These are phyloP conservation scores for Suillus alpinus DNA, from an alignment of 768 basidiomycete species.

Conservation along the genomic window DNA sequence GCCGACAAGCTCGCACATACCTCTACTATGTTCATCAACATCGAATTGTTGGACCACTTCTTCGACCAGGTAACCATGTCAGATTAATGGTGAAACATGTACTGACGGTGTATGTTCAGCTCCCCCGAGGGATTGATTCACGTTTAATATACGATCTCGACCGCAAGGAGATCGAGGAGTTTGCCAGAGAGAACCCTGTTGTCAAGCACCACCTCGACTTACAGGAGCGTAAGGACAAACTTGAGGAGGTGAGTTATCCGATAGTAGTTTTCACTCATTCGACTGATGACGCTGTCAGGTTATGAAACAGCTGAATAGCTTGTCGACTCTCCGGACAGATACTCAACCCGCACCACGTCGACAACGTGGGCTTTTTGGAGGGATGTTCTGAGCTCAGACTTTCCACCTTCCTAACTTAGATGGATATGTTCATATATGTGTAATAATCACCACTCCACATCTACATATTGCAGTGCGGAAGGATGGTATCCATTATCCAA, in stretches of 20 bases:
- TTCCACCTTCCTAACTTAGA: constrained; percentile 1
- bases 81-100: background rate
- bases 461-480: background rate
- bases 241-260: constrained; percentile 72
- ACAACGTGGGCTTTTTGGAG: constrained; percentile 76
- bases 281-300: constrained; percentile 48
- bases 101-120: constrained; percentile 45
- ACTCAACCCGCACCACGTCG: constrained; percentile 70
- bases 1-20: constrained; percentile 96
- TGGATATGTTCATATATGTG: constrained; percentile 12
- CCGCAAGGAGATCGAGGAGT: constrained; percentile 82
- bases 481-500: background rate
- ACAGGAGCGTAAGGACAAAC: constrained; percentile 95
- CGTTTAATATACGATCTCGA: constrained; percentile 92
- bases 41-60: constrained; percentile 96
- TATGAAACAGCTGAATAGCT: constrained; percentile 91
- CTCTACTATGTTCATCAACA: constrained; percentile 97
- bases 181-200: constrained; percentile 94
- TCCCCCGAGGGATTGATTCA: constrained; percentile 96
- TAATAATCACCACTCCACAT: constrained; percentile 16
- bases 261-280: constrained; percentile 3
- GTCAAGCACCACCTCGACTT: constrained; percentile 86
- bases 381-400: constrained; percentile 51
- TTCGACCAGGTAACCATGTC: constrained; percentile 80
- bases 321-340: constrained; percentile 86